Percentiles rank a stretch among this genome's conserved stretches.
Evolutionary conservation across 805 yeast genomes (phyloP).

Genomic region (Wickerhamomyces strasburgensis): DNA sequence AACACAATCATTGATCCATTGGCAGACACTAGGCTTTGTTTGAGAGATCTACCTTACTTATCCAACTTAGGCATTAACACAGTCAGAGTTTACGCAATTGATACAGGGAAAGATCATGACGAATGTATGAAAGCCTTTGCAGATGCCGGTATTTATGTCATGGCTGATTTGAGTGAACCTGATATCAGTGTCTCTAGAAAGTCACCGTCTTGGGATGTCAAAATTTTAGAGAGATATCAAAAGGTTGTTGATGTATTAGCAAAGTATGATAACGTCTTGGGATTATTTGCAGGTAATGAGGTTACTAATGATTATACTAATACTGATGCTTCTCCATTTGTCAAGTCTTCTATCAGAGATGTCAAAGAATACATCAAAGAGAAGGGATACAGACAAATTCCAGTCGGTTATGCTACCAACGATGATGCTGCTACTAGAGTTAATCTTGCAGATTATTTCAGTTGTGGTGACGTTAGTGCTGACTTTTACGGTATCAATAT

Average conservation of each 20-base stretch:
- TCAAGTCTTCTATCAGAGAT: constrained; percentile 95
- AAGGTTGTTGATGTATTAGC: constrained; percentile 76
- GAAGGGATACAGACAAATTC: constrained; percentile 68
- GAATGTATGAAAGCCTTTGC: constrained; percentile 68
- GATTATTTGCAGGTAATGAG: constrained; percentile 97
- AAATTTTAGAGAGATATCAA: constrained; percentile 70
- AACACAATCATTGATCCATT: constrained; percentile 63
- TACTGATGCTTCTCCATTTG: constrained; percentile 88
- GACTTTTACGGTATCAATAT: constrained; percentile 83
- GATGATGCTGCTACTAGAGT: constrained; percentile 82
- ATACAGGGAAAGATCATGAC: constrained; percentile 67
- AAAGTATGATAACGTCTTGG: constrained; percentile 75
- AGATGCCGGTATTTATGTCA: constrained; percentile 86
- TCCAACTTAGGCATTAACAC: constrained; percentile 66
- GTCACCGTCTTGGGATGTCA: constrained; percentile 72
- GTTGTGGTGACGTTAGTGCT: constrained; percentile 65
- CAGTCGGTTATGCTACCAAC: constrained; percentile 91
- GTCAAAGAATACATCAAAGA: constrained; percentile 66
- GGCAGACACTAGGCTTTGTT: constrained; percentile 62
- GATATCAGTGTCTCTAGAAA: constrained; percentile 69
- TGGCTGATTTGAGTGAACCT: constrained; percentile 90
- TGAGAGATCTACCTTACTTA: constrained; percentile 79
- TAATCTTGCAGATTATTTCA: constrained; percentile 75
- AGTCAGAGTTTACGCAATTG: constrained; percentile 81
- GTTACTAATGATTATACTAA: constrained; percentile 81